Percentiles rank a stretch among this genome's conserved stretches.
These are phyloP conservation scores for Drechslera avenae DNA, from an alignment of 2,329 filamentous ascomycete species.

Conservation along the genomic window DNA sequence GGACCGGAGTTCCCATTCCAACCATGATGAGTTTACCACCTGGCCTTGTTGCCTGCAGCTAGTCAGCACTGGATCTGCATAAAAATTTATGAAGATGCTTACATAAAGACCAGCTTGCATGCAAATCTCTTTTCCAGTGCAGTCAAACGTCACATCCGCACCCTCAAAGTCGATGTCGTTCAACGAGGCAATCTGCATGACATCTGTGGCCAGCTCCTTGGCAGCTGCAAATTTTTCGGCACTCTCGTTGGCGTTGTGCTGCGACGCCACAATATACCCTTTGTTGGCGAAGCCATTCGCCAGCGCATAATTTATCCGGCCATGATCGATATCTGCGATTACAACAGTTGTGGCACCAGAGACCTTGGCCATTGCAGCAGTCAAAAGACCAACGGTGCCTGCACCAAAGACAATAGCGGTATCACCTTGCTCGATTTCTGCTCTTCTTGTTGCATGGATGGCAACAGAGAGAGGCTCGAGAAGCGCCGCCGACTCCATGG, in stretches of 20 bases:
- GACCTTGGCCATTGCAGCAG: conserved; percentile 49
- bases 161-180: conserved; percentile 48
- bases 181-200: conserved; percentile 45
- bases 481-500: conserved; percentile 47
- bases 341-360: conserved; percentile 50
- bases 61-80: conserved; percentile 16
- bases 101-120: conserved; percentile 52
- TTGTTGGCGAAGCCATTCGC: conserved; percentile 48
- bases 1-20: conserved; percentile 62
- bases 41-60: conserved; percentile 48
- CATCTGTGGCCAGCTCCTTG: conserved; percentile 44
- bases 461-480: conserved; percentile 74
- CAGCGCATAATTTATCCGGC: conserved; percentile 49
- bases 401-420: conserved; percentile 84
- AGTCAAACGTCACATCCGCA: conserved; percentile 50
- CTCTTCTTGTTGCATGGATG: conserved; percentile 82
- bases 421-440: conserved; percentile 72
- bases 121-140: conserved; percentile 51
- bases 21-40: conserved; percentile 61
- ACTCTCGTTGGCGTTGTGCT: conserved; percentile 33
- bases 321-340: conserved; percentile 49
- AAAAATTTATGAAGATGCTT: conserved; percentile 12
- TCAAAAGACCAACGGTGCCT: conserved; percentile 62
- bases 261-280: conserved; percentile 42
- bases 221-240: conserved; percentile 41